These are phyloP conservation scores for Colletotrichum tofieldiae DNA, from an alignment of 2,329 filamentous ascomycete species.

Conservation along the genomic window DNA sequence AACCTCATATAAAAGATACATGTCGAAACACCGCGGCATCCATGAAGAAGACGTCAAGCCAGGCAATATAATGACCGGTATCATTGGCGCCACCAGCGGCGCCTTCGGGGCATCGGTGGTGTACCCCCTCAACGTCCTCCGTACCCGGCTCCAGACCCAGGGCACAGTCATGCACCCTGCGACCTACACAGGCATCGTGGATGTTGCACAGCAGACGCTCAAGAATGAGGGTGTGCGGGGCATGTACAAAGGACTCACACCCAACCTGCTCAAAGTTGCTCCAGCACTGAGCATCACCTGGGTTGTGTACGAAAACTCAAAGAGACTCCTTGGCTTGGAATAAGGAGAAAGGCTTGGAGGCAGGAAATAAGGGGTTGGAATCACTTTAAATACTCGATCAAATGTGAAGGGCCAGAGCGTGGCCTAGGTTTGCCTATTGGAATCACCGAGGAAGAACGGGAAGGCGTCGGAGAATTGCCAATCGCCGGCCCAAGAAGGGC, in stretches of 20 bases:
- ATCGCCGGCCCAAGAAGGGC: slow-evolving; percentile 1
- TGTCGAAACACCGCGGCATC: slow-evolving; percentile 78
- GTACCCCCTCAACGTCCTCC: slow-evolving; percentile 93
- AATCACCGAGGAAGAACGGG: slow-evolving; percentile 3
- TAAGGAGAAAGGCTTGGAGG: slow-evolving; percentile 46
- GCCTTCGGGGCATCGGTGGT: slow-evolving; percentile 94
- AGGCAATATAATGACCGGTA: slow-evolving; percentile 86
- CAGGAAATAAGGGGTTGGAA: slow-evolving; percentile 16
- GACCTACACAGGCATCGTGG: slow-evolving; percentile 91
- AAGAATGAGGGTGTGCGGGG: slow-evolving; percentile 87
- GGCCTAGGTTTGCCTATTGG: background rate
- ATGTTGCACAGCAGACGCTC: slow-evolving; percentile 88
- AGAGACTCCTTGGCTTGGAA: slow-evolving; percentile 75
- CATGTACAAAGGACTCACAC: slow-evolving; percentile 94
- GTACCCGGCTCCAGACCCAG: slow-evolving; percentile 93
- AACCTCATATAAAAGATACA: slow-evolving; percentile 77
- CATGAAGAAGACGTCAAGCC: slow-evolving; percentile 88
- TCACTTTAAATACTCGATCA: background rate
- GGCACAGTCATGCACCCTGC: slow-evolving; percentile 92
- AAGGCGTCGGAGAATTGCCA: slow-evolving; percentile 22
- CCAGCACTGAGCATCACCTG: slow-evolving; percentile 97
- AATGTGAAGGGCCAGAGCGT: background rate
- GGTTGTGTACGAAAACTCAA: slow-evolving; percentile 93
- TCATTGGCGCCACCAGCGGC: slow-evolving; percentile 92
- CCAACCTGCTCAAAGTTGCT: slow-evolving; percentile 95